Conservation (phyloP, 257 asterid species). For the Thymus quinquecostatus region DNA sequence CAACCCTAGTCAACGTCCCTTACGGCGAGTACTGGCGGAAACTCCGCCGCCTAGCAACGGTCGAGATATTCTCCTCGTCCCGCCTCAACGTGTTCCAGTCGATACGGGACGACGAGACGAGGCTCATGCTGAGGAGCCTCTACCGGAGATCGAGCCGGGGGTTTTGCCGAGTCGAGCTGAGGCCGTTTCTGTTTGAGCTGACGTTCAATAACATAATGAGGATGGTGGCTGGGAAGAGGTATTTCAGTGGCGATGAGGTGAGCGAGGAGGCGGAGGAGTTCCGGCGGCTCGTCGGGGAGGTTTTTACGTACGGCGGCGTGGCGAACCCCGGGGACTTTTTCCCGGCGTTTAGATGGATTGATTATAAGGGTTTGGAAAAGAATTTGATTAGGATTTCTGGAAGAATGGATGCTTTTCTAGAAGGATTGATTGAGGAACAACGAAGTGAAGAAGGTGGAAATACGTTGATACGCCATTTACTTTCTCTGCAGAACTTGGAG, state of each 20-base stretch:
- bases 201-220: slow-evolving; percentile 56
- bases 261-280: slow-evolving; percentile 30
- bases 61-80: slow-evolving; percentile 28
- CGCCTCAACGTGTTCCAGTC: slow-evolving; percentile 51
- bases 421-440: slow-evolving; percentile 42
- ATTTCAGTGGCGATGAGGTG: slow-evolving; percentile 20
- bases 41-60: slow-evolving; percentile 50
- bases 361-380: slow-evolving; percentile 43
- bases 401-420: slow-evolving; percentile 36
- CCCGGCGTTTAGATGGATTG: slow-evolving; percentile 46
- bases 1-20: slow-evolving; percentile 36
- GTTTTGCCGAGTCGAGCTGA: slow-evolving; percentile 41
- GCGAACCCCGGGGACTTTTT: slow-evolving; percentile 46
- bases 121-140: slow-evolving; percentile 32
- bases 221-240: slow-evolving; percentile 59
- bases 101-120: slow-evolving; percentile 45
- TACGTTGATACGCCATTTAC: slow-evolving; percentile 44
- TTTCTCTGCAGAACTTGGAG: slow-evolving; percentile 43
- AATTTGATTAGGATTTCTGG: slow-evolving; percentile 27
- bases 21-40: slow-evolving; percentile 70
- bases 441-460: slow-evolving; percentile 34
- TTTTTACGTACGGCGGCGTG: slow-evolving; percentile 34
- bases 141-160: neutral
- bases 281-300: slow-evolving; percentile 37
- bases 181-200: slow-evolving; percentile 36